Conservation (phyloP, 2,329 filamentous ascomycete species). For the Botrytis paeoniae region DNA sequence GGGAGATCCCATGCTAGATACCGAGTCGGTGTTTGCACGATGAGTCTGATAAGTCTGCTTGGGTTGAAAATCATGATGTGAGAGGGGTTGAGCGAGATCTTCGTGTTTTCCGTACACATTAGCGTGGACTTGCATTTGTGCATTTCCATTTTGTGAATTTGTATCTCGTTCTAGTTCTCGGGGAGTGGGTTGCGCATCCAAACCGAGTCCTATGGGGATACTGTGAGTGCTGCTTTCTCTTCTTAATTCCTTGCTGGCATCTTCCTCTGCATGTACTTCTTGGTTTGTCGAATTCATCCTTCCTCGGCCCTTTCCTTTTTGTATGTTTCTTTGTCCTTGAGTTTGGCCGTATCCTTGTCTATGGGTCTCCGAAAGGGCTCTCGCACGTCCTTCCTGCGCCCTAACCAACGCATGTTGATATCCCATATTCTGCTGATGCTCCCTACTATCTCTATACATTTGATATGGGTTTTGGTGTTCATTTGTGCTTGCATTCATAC, state of each 20-base stretch:
- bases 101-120: not conserved
- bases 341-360: not conserved
- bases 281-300: not conserved
- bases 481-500: not conserved
- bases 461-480: not conserved
- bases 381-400: not conserved
- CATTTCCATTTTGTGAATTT: not conserved
- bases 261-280: not conserved
- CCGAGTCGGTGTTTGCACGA: not conserved
- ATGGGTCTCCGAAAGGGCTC: not conserved
- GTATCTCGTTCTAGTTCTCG: not conserved
- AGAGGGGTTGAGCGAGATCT: no score
- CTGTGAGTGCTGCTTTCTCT: not conserved
- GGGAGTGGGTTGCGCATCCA: not conserved
- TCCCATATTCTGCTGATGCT: slow-evolving; percentile 7
- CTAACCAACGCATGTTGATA: not conserved
- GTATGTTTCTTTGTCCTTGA: not conserved
- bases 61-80: not conserved
- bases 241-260: no score
- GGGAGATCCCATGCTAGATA: not conserved
- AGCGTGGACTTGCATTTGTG: not conserved
- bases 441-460: not conserved
- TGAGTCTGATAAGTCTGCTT: not conserved
- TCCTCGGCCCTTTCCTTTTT: not conserved
- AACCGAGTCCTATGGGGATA: not conserved